These are phyloP conservation scores for Beauveria medogensis DNA, from an alignment of 2,329 filamentous ascomycete species.

Conservation along the genomic window DNA sequence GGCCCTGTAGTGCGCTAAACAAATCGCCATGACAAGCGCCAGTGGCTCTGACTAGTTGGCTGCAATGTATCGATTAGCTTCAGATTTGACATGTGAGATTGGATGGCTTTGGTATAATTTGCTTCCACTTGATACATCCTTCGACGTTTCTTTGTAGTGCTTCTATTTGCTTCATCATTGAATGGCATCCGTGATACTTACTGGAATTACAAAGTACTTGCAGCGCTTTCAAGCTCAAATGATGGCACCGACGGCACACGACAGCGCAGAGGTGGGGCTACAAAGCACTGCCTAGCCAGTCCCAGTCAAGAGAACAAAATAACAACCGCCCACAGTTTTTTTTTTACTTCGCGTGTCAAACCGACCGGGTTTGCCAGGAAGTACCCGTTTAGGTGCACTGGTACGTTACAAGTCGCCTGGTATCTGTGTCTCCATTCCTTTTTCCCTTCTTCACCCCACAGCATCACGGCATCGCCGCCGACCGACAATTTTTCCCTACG, in stretches of 20 bases:
- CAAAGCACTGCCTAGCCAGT: slow-evolving; percentile 12
- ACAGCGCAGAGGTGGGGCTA: slow-evolving; percentile 1
- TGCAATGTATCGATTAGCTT: neutral
- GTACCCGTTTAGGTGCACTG: neutral
- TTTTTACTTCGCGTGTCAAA: slow-evolving; percentile 6
- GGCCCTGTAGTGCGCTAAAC: neutral
- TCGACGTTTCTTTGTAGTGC: too few relatives aligned
- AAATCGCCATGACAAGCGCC: neutral
- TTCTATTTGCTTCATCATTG: neutral
- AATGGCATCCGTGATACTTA: too few relatives aligned
- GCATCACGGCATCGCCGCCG: slow-evolving; percentile 21
- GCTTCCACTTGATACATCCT: too few relatives aligned
- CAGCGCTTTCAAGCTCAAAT: neutral
- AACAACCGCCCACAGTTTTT: slow-evolving; percentile 16
- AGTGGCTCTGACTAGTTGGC: neutral
- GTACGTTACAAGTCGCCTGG: slow-evolving; percentile 4
- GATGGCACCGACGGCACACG: neutral
- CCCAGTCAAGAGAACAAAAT: slow-evolving; percentile 18
- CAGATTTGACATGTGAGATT: neutral
- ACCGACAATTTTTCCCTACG: slow-evolving; percentile 14
- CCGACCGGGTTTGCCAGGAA: neutral
- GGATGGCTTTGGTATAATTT: too few relatives aligned
- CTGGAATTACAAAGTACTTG: neutral
- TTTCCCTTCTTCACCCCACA: slow-evolving; percentile 20
- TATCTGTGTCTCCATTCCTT: slow-evolving; percentile 19